Evolutionary conservation across 371 early-diverging fungal species (phyloP), one percentile per base, ranked within the genome.

Genomic region (Coemansia sp.): DNA sequence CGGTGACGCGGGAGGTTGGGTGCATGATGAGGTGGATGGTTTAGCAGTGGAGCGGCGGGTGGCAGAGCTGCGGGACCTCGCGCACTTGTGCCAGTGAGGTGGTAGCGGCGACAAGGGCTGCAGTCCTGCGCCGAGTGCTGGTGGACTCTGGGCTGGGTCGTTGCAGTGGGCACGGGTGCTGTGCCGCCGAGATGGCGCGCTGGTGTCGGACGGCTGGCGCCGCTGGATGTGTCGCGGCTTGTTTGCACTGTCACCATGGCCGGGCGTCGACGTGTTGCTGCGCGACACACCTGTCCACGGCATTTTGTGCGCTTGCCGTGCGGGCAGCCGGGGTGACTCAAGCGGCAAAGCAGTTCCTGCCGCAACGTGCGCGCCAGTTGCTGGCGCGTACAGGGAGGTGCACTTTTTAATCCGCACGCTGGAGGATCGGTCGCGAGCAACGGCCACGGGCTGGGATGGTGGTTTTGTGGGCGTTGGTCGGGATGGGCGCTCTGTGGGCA

Each of bases 11-110:
- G 57, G 52, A 31, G 16, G 34, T 32, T 39, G 58, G 16, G 26
- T 11, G 10, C 55, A 30, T 43, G 57, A 42, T 31, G 41, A 8
- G 6, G 58, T 53, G 47, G 39, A 30, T 26, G 52, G 36, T 57
- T 20, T 57, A 32, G 70, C 13, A 3, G 57, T 43, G 57, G 51
- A 50, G 38, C 41, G 39, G 38, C 51, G 3, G 30, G 32, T 41
- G 4, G 55, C 11, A 39, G 26, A 4, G 35, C 34, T 34, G 32
- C 14, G 20, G 32, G 16, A n/a, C 13, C 45, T 40, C 31, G 55
- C 40, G 63, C 62, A 68, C 31, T 56, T 62, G 45, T 56, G 56
- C 72, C 71, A 71, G 56, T 58, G 68, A n/a, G 63, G 68, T 9
- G 50, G 55, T 3, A 51, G 53, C 14, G 70, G 70, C 14, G 62